A percentile compares a stretch with the other conserved stretches of the same genome.
Evolutionary conservation across 2,329 filamentous ascomycete species (phyloP).

Genomic region (Nigrograna mackinnonii): DNA sequence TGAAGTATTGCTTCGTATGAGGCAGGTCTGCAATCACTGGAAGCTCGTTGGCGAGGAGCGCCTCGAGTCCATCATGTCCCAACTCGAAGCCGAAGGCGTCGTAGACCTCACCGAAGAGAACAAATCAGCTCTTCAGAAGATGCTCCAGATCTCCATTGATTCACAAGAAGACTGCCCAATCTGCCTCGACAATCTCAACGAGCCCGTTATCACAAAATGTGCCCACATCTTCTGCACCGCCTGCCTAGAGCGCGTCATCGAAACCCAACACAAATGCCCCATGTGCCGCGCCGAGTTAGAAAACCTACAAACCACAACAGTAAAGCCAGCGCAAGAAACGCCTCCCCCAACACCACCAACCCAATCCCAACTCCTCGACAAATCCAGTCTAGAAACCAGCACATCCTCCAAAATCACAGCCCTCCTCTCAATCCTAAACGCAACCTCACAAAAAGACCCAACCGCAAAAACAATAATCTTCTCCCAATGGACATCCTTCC

Average conservation of each 20-base stretch:
- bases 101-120: conserved; percentile 76
- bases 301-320: conserved; percentile 53
- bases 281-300: conserved; percentile 76
- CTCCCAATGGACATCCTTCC: conserved; percentile 77
- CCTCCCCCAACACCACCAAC: conserved; percentile 12
- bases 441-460: conserved; percentile 61
- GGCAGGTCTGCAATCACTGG: conserved; percentile 91
- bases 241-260: conserved; percentile 76
- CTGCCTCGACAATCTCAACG: conserved; percentile 72
- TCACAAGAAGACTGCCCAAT: conserved; percentile 82
- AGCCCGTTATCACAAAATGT: conserved; percentile 82
- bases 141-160: conserved; percentile 77
- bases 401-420: conserved; percentile 80
- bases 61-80: conserved; percentile 70
- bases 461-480: conserved; percentile 73
- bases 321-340: conserved; percentile 65
- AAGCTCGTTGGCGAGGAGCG: conserved; percentile 72
- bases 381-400: not conserved
- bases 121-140: conserved; percentile 69
- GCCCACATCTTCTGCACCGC: conserved; percentile 76
- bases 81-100: conserved; percentile 69
- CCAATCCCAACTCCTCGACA: not conserved
- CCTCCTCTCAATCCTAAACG: conserved; percentile 73
- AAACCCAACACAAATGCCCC: conserved; percentile 78
- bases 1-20: conserved; percentile 78